Percentiles rank a stretch among this genome's conserved stretches.
Conservation (phyloP, 768 basidiomycete genomes). For the Trametes sanguinea region DNA sequence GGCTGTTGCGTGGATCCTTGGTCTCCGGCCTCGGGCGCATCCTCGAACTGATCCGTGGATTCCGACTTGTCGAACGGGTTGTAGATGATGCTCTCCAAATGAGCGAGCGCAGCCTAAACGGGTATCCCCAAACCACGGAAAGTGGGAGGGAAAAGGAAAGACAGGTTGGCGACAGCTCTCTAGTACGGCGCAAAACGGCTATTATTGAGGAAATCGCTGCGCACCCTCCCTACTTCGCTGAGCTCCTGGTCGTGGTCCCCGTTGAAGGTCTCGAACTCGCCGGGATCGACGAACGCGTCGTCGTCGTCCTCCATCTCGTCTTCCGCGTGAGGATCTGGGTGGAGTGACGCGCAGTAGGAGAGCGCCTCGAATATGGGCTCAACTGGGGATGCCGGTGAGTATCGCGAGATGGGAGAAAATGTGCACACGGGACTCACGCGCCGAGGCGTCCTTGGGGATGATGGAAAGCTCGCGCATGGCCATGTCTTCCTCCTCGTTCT, state of each 20-base stretch:
- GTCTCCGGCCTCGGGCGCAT: conserved; percentile 15
- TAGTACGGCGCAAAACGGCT: conserved; percentile 86
- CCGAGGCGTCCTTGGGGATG: conserved; percentile 55
- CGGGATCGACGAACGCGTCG: conserved; percentile 57
- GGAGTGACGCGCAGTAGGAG: conserved; percentile 80
- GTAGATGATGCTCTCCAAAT: conserved; percentile 81
- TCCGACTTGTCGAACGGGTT: conserved; percentile 43
- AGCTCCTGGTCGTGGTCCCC: conserved; percentile 72
- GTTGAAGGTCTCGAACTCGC: conserved; percentile 52
- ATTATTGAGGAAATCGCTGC: conserved; percentile 82
- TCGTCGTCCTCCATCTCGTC: conserved; percentile 45
- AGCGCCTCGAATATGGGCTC: conserved; percentile 86
- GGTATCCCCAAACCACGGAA: conserved; percentile 19
- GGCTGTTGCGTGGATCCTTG: background rate
- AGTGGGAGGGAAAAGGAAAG: conserved; percentile 26
- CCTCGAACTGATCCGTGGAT: conserved; percentile 14
- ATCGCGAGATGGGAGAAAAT: background rate
- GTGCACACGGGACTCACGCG: conserved; percentile 51
- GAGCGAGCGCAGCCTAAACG: conserved; percentile 73
- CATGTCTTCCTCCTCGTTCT: conserved; percentile 40
- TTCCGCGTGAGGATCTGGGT: conserved; percentile 70
- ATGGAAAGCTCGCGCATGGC: conserved; percentile 83
- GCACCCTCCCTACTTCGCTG: conserved; percentile 89
- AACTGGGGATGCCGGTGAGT: conserved; percentile 45
- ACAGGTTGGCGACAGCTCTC: conserved; percentile 38